Conservation (phyloP, 495 filamentous ascomycete species). For the Jackrogersella minutella region DNA sequence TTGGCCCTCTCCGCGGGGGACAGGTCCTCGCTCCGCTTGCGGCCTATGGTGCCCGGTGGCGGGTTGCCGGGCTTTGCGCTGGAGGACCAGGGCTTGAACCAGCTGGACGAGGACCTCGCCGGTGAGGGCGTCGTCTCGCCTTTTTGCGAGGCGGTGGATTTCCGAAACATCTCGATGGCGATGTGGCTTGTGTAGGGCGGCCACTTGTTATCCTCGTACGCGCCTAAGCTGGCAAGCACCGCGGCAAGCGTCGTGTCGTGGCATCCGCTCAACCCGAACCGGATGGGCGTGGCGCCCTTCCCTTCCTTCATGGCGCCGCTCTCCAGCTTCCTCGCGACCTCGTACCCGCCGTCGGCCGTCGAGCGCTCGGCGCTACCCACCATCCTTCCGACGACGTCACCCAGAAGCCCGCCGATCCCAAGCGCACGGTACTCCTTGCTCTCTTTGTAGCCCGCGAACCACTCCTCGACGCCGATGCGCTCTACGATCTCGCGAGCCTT, state of each 20-base stretch:
- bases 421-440: constrained; percentile 83
- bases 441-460: constrained; percentile 88
- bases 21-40: constrained; percentile 59
- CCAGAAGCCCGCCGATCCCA: constrained; percentile 84
- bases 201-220: constrained; percentile 77
- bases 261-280: constrained; percentile 78
- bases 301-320: constrained; percentile 52
- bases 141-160: constrained; percentile 27
- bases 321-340: constrained; percentile 53
- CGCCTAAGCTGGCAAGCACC: constrained; percentile 78
- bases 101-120: neutral
- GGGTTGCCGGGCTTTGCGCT: constrained; percentile 35
- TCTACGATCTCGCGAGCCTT: constrained; percentile 76
- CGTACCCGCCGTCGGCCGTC: constrained; percentile 62
- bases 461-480: constrained; percentile 85
- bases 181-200: constrained; percentile 92
- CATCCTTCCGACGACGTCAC: constrained; percentile 88
- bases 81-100: constrained; percentile 17
- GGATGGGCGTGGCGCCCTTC: constrained; percentile 64
- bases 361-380: constrained; percentile 71
- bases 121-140: constrained; percentile 8
- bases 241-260: constrained; percentile 94
- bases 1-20: constrained; percentile 59
- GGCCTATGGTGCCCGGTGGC: constrained; percentile 53
- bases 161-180: constrained; percentile 86